Evolutionary conservation across 1,284 basidiomycete genomes (phyloP), one percentile per base, ranked within the genome.

Genomic region (Leccinum pachyderme): DNA sequence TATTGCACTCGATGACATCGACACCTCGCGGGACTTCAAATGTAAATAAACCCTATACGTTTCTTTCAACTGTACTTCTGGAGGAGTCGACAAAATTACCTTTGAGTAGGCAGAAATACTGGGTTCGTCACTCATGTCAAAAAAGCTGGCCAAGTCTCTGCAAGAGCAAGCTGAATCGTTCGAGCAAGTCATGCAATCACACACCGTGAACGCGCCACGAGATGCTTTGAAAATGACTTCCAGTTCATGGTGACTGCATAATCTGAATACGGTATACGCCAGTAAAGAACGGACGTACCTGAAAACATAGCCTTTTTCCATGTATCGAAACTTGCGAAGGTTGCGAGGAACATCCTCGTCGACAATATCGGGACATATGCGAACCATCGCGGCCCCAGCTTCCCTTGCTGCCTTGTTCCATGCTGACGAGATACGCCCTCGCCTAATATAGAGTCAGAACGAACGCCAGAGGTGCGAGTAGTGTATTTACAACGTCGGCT

Each of bases 1-100:
- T 70, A 57, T 84, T 87, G 55, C 84, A 87, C 63, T 87, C 85
- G 7, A 84, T 73, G 13, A 83, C 81, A 47, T 82, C 79, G 2
- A 70, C 63, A 2, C 78, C 77, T 11, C 66, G 69, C 7, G 73
- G 72, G 2, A 78, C 62, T 49, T 72, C 67, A 59, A 82, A 80
- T 6, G 70, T 69, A 64, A 81, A 84, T 3, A 79, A 63, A 8
- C 80, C 76, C 84, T 86, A 50, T 33, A 51, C 37, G 28, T 28
- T n/a, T 27, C 31, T 49, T 45, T 60, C 11, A 60, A 37, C 9
- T 28, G 4, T 37, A 43, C 51, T 25, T 15, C 7, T 5, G 33
- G 32, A 32, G 15, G n/a, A 32, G 11, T 32, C 15, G 18, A 49
- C 71, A 72, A n/a, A 70, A 59, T 52, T 52, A 69, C 68, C 56